Evolutionary conservation across 2,329 filamentous ascomycete genomes (phyloP).

Genomic region (Aureobasidium musti): DNA sequence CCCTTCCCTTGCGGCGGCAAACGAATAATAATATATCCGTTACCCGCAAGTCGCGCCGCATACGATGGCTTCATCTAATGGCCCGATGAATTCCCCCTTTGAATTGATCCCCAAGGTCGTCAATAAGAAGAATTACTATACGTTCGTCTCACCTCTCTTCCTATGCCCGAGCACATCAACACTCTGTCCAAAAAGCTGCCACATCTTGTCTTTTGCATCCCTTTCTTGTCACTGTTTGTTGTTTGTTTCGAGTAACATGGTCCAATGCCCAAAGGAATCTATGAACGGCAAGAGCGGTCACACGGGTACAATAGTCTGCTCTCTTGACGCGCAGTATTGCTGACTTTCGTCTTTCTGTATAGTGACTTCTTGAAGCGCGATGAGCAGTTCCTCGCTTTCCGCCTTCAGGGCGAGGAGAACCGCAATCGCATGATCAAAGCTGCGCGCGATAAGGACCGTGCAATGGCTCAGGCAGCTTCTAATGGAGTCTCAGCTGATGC

Average conservation of each 20-base stretch:
- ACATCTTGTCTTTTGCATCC: neutral
- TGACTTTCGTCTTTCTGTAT: constrained; percentile 29
- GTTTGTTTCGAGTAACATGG: constrained; percentile 1
- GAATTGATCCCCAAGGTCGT: constrained; percentile 57
- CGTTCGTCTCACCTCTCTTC: constrained; percentile 57
- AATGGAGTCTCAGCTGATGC: constrained; percentile 61
- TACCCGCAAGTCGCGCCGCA: constrained; percentile 28
- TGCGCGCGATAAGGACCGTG: constrained; percentile 84
- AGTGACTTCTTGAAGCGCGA: constrained; percentile 98
- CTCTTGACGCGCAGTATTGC: constrained; percentile 4
- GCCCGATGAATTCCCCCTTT: constrained; percentile 27
- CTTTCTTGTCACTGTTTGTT: neutral
- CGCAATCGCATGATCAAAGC: constrained; percentile 80
- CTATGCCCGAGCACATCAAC: constrained; percentile 1
- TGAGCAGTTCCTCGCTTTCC: constrained; percentile 87
- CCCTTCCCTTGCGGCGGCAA: constrained; percentile 29
- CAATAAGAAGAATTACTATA: constrained; percentile 99
- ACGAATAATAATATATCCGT: constrained; percentile 26
- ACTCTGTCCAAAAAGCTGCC: neutral
- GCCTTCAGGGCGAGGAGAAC: constrained; percentile 83
- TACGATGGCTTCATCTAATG: constrained; percentile 29
- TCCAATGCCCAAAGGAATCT: constrained; percentile 30
- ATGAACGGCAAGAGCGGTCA: constrained; percentile 28
- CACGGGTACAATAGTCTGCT: constrained; percentile 21
- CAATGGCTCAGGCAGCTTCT: constrained; percentile 72